phyloP scores from a whole-genome alignment of 805 yeast species.

The Tanozyma kutaoensis region DNA sequence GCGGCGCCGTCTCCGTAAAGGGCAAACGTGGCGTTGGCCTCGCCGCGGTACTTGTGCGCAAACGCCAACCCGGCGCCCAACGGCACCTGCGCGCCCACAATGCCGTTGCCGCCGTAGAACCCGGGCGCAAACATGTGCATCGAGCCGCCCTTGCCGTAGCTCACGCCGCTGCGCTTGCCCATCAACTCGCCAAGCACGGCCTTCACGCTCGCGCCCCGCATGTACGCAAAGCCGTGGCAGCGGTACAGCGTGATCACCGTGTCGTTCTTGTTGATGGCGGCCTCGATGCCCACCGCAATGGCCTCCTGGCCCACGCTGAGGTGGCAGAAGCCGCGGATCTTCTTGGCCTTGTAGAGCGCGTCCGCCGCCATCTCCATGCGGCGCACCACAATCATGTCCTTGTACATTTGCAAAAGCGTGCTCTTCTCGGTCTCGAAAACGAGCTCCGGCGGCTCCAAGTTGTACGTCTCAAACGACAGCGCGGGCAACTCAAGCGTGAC shows the following conservation, averaged over 20 bases:
- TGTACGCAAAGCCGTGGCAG: constrained; percentile 97
- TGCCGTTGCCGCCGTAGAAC: constrained; percentile 99
- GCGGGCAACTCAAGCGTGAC: constrained; percentile 57
- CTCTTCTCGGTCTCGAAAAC: constrained; percentile 70
- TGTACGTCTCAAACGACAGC: constrained; percentile 74
- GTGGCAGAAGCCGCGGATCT: constrained; percentile 98
- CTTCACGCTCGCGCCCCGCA: constrained; percentile 90
- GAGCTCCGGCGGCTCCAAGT: constrained; percentile 60
- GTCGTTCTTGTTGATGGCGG: constrained; percentile 77
- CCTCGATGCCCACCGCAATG: constrained; percentile 95
- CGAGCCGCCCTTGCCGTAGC: constrained; percentile 98
- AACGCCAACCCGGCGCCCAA: constrained; percentile 97
- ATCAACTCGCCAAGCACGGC: constrained; percentile 88
- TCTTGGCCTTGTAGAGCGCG: constrained; percentile 95
- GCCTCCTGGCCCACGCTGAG: constrained; percentile 98
- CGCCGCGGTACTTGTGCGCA: constrained; percentile 89
- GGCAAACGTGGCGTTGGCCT: constrained; percentile 67
- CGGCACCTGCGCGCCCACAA: constrained; percentile 99
- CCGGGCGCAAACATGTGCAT: constrained; percentile 97
- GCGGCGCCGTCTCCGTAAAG: constrained; percentile 99
- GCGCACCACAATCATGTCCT: constrained; percentile 87
- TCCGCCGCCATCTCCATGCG: constrained; percentile 99
- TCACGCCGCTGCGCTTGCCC: constrained; percentile 93
- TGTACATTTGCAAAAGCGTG: constrained; percentile 81
- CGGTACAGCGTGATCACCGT: constrained; percentile 93